A percentile compares a stretch with the other conserved stretches of the same genome.
Evolutionary conservation across 2,329 filamentous ascomycete genomes (phyloP).

Genomic region (Epichloe typhina): DNA sequence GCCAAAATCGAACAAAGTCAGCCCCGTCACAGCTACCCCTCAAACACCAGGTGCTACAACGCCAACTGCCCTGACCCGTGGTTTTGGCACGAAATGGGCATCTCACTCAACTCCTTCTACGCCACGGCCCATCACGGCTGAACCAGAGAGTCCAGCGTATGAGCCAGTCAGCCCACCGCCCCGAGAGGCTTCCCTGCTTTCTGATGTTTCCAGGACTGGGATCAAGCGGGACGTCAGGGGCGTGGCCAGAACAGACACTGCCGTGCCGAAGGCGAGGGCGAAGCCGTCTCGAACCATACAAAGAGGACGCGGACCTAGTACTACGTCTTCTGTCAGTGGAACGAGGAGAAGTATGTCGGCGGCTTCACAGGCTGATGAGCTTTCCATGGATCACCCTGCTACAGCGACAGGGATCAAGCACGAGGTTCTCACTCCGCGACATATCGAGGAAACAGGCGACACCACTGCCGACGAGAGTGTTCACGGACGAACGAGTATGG

Average conservation of each 20-base stretch:
- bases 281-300: conserved; percentile 24
- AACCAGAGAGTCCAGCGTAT: conserved; percentile 37
- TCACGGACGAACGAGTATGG: conserved; percentile 23
- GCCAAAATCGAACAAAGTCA: conserved; percentile 16
- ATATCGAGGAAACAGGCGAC: conserved; percentile 41
- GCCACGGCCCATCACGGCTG: conserved; percentile 26
- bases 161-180: conserved; percentile 47
- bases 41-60: conserved; percentile 22
- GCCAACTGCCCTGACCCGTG: conserved; percentile 17
- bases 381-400: conserved; percentile 29
- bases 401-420: conserved; percentile 39
- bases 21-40: conserved; percentile 18
- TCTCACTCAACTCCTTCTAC: conserved; percentile 45
- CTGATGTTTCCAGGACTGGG: conserved; percentile 16
- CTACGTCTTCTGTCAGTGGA: conserved; percentile 21
- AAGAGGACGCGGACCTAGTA: conserved; percentile 20
- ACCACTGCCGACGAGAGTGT: conserved; percentile 42
- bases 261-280: conserved; percentile 19
- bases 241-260: conserved; percentile 12
- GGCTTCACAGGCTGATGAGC: conserved; percentile 34
- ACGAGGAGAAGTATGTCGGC: conserved; percentile 33
- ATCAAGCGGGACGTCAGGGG: conserved; percentile 21
- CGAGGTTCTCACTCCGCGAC: conserved; percentile 42
- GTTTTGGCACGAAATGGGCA: conserved; percentile 46
- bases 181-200: conserved; percentile 23